A percentile compares a stretch with the other conserved stretches of the same genome.
Evolutionary conservation across 1,139 yeast genomes (phyloP).

Genomic region (Yamadazyma triangularis): DNA sequence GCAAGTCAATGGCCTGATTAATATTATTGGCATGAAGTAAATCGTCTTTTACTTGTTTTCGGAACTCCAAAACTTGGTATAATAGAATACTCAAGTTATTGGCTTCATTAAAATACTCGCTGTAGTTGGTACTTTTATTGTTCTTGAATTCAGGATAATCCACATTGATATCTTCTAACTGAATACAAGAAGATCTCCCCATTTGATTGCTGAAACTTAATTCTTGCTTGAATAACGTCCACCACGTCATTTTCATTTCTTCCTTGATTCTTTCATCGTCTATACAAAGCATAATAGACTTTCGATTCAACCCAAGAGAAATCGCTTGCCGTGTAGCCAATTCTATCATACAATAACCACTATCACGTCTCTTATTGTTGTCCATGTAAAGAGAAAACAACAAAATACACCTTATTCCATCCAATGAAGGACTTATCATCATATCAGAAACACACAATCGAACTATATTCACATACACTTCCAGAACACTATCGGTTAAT

Average conservation of each 20-base stretch:
- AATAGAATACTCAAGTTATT: constrained; percentile 4
- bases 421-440: constrained; percentile 33
- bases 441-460: constrained; percentile 34
- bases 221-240: constrained; percentile 8
- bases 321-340: constrained; percentile 39
- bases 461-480: constrained; percentile 15
- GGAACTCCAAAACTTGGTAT: constrained; percentile 2
- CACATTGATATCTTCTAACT: constrained; percentile 4
- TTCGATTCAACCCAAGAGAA: constrained; percentile 38
- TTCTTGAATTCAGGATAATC: constrained; percentile 2
- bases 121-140: not conserved
- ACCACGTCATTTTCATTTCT: constrained; percentile 9
- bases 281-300: constrained; percentile 15
- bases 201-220: constrained; percentile 7
- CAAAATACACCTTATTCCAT: constrained; percentile 34
- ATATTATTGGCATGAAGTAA: constrained; percentile 2
- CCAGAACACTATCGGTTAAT: constrained; percentile 1
- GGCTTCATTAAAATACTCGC: constrained; percentile 1
- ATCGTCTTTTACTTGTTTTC: constrained; percentile 2
- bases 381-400: constrained; percentile 36
- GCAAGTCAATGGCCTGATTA: constrained; percentile 1
- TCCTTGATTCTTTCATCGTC: constrained; percentile 3
- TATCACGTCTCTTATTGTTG: constrained; percentile 35
- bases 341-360: constrained; percentile 37
- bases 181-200: constrained; percentile 8